Evolutionary conservation across 805 yeast species (phyloP).

Genomic region (Hanseniaspora vineae): DNA sequence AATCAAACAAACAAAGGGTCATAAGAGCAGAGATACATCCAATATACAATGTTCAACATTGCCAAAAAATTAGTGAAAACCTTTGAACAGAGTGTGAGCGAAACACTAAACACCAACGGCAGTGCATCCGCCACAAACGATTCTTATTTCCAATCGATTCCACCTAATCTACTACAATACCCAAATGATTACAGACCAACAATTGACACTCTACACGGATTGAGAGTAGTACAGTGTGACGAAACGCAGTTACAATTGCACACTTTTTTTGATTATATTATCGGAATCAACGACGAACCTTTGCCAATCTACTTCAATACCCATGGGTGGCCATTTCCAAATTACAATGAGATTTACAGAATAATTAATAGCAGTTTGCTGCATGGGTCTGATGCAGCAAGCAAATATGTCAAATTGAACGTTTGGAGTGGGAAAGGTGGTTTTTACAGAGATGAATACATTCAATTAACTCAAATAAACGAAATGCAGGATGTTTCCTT

Average conservation of each 20-base stretch:
- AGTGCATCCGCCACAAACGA: conserved; percentile 19
- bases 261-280: conserved; percentile 77
- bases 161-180: conserved; percentile 21
- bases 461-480: conserved; percentile 20
- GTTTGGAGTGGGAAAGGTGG: conserved; percentile 91
- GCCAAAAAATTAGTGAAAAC: conserved; percentile 51
- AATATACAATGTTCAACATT: conserved; percentile 39
- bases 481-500: conserved; percentile 20
- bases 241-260: conserved; percentile 49
- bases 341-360: conserved; percentile 26
- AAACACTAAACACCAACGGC: conserved; percentile 21
- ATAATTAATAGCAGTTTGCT: conserved; percentile 8
- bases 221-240: conserved; percentile 42
- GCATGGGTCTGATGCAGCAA: conserved; percentile 8
- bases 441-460: conserved; percentile 28
- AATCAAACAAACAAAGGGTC: not conserved
- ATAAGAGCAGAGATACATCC: not conserved
- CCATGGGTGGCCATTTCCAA: conserved; percentile 26
- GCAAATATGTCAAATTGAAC: conserved; percentile 35
- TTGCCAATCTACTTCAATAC: conserved; percentile 26
- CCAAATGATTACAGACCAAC: conserved; percentile 14
- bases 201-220: conserved; percentile 31
- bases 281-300: conserved; percentile 68
- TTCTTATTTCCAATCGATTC: conserved; percentile 25
- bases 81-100: conserved; percentile 31